Percentiles rank a stretch among this genome's conserved stretches.
phyloP scores from a whole-genome alignment of 139 green algal species.

The Volvox reticuliferus region DNA sequence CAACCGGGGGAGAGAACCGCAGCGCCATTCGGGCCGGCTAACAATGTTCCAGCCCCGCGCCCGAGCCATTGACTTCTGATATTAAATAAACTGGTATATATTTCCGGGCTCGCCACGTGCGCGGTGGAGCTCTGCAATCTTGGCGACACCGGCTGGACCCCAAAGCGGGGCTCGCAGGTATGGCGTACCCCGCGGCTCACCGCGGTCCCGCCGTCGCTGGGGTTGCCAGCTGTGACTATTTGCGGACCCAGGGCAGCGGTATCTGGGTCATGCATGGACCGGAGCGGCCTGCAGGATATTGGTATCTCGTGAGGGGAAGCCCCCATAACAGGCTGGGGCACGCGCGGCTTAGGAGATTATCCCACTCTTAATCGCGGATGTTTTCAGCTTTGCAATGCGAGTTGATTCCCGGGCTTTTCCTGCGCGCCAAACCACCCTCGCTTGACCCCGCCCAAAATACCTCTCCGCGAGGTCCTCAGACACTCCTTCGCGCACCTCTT shows the following conservation, averaged over 20 bases:
- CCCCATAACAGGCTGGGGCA: background rate
- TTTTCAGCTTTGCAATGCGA: background rate
- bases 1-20: background rate
- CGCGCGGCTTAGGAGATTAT: background rate
- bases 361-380: background rate
- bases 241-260: background rate
- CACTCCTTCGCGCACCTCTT: background rate
- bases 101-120: background rate
- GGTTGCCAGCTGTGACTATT: background rate
- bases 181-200: background rate
- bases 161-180: slow-evolving; percentile 18
- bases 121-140: slow-evolving; percentile 7
- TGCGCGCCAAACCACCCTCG: background rate
- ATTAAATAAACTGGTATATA: background rate
- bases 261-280: background rate
- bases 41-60: background rate
- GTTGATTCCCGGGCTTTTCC: background rate
- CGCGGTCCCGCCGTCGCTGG: background rate
- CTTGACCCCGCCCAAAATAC: background rate
- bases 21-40: background rate
- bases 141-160: background rate
- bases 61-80: background rate
- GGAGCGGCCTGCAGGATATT: background rate
- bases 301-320: background rate
- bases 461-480: background rate